Base-by-base conservation (phyloP, 257 asterid species). In the Solanum verrucosum region DNA sequence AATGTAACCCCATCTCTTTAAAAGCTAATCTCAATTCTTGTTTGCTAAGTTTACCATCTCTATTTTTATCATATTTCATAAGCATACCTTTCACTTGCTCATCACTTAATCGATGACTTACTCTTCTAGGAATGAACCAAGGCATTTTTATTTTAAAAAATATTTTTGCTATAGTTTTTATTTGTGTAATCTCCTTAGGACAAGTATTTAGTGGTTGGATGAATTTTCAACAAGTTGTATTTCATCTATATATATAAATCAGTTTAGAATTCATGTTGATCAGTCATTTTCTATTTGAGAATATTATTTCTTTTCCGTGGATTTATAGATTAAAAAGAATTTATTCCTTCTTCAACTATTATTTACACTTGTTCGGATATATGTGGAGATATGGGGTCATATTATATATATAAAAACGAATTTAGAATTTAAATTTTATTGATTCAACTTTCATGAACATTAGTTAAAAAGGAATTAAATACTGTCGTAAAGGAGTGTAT, bases 81-180 rank as follows among this genome's bases (percentile, higher is more conserved):
- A 90, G 84, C 6, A 86, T 31, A 8, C 52, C 46, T 83, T 83
- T 84, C 34, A 90, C 88, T 83, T 72, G 65, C 49, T 79, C 89
- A 2, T 60, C 81, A 25, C 46, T 31, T 52, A 85, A 34, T n/a
- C 34, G 87, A 7, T 42, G 1, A 4, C 65, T 78, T 7, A 42
- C 37, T 6, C 65, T 4, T 25, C 25, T 78, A 42, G 15, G 25
- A 78, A 0, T 27, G 37, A 25, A 8, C 84, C 37, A 78, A 78
- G 63, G 35, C 84, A 78, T 78, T n/a, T 40, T 52, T 16, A 44
- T 49, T 46, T 42, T 3, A 10, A 31, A 31, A 31, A 31, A 31
- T 31, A 31, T 31, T 31, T 1, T 4, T 27, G 83, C 8, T 37
- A 38, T 77, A 77, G 3, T 23, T 10, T 37, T 75, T 75, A 29